phyloP scores from a whole-genome alignment of 2,329 filamentous ascomycete genomes.

The Juglanconis sp. region DNA sequence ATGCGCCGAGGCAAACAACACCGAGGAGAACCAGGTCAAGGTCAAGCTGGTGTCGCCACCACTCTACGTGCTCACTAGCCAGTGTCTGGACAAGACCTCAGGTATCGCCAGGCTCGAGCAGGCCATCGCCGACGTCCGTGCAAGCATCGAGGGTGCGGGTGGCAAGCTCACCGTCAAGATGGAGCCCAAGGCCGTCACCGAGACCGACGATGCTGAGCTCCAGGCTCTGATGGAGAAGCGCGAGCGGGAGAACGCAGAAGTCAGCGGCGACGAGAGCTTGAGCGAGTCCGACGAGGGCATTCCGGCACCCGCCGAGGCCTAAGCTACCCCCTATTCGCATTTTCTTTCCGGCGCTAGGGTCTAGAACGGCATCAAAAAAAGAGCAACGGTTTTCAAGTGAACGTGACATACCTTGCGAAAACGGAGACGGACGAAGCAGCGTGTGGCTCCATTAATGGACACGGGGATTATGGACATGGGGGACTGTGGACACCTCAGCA shows the following conservation, averaged over 20 bases:
- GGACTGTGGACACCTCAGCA: too few species aligned
- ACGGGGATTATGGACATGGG: too few species aligned
- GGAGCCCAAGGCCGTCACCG: constrained; percentile 98
- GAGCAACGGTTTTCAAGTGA: not conserved
- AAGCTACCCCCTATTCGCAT: constrained; percentile 11
- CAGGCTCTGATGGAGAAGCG: constrained; percentile 99
- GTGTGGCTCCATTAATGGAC: not conserved
- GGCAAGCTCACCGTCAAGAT: constrained; percentile 90
- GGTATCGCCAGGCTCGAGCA: constrained; percentile 84
- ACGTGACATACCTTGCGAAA: not conserved
- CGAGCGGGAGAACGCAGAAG: constrained; percentile 95
- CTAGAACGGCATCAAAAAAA: constrained; percentile 10
- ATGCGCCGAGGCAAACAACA: constrained; percentile 90
- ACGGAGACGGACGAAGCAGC: not conserved
- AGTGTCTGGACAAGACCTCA: constrained; percentile 86
- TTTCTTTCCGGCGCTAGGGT: constrained; percentile 12
- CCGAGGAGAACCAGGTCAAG: constrained; percentile 89
- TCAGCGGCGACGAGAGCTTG: constrained; percentile 94
- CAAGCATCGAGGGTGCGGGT: constrained; percentile 72
- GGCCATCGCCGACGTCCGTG: constrained; percentile 82
- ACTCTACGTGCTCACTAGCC: constrained; percentile 92
- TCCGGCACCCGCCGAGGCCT: constrained; percentile 35
- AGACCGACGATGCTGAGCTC: constrained; percentile 95
- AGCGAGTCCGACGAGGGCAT: constrained; percentile 92
- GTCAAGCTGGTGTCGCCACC: constrained; percentile 97